Evolutionary conservation across 257 asterid genomes (phyloP).

Genomic region (Coffea eugenioides): DNA sequence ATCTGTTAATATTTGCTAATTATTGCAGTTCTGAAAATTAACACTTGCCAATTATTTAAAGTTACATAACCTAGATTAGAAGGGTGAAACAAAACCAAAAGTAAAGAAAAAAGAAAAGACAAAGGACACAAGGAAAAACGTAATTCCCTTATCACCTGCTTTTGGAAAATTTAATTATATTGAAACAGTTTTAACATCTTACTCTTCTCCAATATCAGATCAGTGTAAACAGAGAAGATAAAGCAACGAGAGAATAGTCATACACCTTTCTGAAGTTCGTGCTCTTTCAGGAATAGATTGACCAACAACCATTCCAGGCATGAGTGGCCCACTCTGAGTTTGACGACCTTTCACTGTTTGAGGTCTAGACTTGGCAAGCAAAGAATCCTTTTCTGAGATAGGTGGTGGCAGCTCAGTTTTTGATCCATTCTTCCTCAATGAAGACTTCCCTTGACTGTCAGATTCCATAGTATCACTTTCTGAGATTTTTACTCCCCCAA

Average conservation of each 20-base stretch:
- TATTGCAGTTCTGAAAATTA: background rate
- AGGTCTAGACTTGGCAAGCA: constrained; percentile 44
- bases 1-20: background rate
- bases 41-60: background rate
- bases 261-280: constrained; percentile 70
- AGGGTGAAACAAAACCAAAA: background rate
- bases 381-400: constrained; percentile 54
- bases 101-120: background rate
- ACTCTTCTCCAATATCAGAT: constrained; percentile 14
- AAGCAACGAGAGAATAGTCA: constrained; percentile 17
- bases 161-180: background rate
- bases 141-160: background rate
- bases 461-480: constrained; percentile 41
- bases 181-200: background rate
- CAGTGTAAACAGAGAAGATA: constrained; percentile 16
- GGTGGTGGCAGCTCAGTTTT: constrained; percentile 46
- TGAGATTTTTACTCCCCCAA: constrained; percentile 37
- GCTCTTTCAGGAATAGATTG: constrained; percentile 66
- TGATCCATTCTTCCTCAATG: constrained; percentile 41
- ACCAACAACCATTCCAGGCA: constrained; percentile 61
- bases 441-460: constrained; percentile 41
- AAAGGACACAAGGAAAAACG: background rate
- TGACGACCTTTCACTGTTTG: constrained; percentile 63
- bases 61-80: background rate
- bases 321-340: constrained; percentile 93